These are phyloP conservation scores for Proteromonas lacertae DNA, from an alignment of 352 stramenopile genomes.

Conservation along the genomic window DNA sequence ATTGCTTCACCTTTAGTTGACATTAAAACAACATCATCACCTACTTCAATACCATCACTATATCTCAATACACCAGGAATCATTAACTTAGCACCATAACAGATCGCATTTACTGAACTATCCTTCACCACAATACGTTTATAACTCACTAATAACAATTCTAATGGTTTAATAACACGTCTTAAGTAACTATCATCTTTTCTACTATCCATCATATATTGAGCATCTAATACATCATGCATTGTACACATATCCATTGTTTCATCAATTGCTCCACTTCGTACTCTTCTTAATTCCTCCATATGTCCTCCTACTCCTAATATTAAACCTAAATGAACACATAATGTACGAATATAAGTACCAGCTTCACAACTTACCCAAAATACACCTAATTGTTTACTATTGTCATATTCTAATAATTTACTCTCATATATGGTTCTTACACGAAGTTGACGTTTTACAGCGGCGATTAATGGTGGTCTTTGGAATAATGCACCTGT, in stretches of 20 bases:
- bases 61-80: constrained; percentile 91
- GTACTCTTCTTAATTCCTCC: constrained; percentile 88
- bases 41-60: constrained; percentile 90
- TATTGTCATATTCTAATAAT: constrained; percentile 88
- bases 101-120: constrained; percentile 96
- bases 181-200: constrained; percentile 97
- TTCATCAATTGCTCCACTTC: constrained; percentile 74
- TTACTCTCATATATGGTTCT: constrained; percentile 97
- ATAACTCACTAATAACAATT: constrained; percentile 87
- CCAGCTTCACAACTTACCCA: constrained; percentile 82
- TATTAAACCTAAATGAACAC: constrained; percentile 89
- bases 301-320: constrained; percentile 91
- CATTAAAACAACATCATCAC: constrained; percentile 96
- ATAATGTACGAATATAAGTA: constrained; percentile 97
- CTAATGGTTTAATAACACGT: constrained; percentile 80
- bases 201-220: constrained; percentile 90
- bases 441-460: constrained; percentile 96
- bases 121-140: constrained; percentile 99
- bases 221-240: constrained; percentile 97
- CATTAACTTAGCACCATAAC: constrained; percentile 99
- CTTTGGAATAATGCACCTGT: constrained; percentile 96
- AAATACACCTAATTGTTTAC: constrained; percentile 85
- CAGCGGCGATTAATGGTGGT: constrained; percentile 90
- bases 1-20: constrained; percentile 99
- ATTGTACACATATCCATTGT: constrained; percentile 91